phyloP scores from a whole-genome alignment of 805 yeast genomes.

The Metschnikowia proteae region DNA sequence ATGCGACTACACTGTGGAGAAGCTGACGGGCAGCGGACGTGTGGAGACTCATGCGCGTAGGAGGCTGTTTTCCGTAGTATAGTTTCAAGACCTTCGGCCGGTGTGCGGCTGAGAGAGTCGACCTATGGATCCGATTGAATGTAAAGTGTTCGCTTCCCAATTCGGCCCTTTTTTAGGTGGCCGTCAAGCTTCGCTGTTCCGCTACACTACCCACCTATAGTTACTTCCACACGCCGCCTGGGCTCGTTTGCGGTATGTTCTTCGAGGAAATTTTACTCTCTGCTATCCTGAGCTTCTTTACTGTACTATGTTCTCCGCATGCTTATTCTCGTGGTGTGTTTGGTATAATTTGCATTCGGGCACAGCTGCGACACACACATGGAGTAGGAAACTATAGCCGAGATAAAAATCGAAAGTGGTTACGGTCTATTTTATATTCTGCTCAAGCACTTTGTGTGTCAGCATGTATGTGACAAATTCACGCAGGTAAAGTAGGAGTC shows the following conservation, averaged over 20 bases:
- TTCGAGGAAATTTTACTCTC: too few species aligned
- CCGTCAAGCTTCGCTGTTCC: too few species aligned
- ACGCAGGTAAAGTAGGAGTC: background rate
- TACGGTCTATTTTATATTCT: background rate
- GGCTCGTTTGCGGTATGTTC: too few species aligned
- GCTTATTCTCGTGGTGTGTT: background rate
- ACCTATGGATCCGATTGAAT: background rate
- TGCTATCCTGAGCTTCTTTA: too few species aligned
- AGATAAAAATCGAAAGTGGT: background rate
- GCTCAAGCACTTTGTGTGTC: background rate
- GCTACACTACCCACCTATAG: too few species aligned
- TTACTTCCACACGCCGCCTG: background rate
- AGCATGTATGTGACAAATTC: background rate
- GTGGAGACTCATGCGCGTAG: conserved; percentile 2
- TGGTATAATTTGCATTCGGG: background rate
- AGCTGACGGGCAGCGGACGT: background rate
- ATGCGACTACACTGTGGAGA: conserved; percentile 3
- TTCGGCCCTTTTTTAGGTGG: too few species aligned
- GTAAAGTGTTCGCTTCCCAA: background rate
- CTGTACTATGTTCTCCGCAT: background rate
- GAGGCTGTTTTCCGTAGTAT: background rate
- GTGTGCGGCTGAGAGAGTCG: conserved; percentile 1
- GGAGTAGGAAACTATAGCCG: background rate
- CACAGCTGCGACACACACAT: background rate
- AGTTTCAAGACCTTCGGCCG: background rate